Percentiles rank a stretch among this genome's conserved stretches.
Evolutionary conservation across 768 basidiomycete species (phyloP).

Genomic region (Lactarius sanguifluus): DNA sequence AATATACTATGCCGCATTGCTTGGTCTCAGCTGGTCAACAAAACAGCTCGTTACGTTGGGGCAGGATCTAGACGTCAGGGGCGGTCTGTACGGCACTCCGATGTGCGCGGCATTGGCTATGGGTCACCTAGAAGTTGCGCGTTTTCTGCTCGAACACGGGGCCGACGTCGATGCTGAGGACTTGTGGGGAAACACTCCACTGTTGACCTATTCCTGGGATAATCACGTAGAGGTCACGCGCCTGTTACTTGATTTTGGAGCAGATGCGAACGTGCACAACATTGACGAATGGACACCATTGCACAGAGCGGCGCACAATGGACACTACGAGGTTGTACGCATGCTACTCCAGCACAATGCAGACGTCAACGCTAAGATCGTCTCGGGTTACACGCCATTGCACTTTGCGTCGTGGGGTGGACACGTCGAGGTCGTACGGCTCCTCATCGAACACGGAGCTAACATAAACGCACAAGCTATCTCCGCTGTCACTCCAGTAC

Average conservation of each 20-base stretch:
- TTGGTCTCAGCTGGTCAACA: neutral
- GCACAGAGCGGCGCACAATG: neutral
- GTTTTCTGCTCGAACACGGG: neutral
- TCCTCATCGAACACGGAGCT: neutral
- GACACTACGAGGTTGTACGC: neutral
- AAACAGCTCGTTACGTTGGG: neutral
- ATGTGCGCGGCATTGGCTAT: neutral
- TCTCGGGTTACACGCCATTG: neutral
- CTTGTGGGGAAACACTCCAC: neutral
- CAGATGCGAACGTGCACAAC: neutral
- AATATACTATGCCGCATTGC: conserved; percentile 4
- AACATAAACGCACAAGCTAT: neutral
- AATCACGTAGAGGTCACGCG: neutral
- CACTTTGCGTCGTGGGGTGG: neutral
- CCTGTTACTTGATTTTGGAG: conserved; percentile 2
- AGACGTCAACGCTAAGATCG: neutral
- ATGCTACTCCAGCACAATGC: neutral
- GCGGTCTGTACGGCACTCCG: neutral
- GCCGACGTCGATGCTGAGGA: neutral
- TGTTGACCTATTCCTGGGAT: neutral
- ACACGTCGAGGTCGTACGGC: neutral
- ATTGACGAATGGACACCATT: neutral
- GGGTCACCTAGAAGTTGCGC: neutral
- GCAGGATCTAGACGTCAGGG: neutral
- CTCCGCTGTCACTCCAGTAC: neutral